Percentiles rank a stretch among this genome's conserved stretches.
phyloP scores from a whole-genome alignment of 345 rosid species.

The Acer negundo region DNA sequence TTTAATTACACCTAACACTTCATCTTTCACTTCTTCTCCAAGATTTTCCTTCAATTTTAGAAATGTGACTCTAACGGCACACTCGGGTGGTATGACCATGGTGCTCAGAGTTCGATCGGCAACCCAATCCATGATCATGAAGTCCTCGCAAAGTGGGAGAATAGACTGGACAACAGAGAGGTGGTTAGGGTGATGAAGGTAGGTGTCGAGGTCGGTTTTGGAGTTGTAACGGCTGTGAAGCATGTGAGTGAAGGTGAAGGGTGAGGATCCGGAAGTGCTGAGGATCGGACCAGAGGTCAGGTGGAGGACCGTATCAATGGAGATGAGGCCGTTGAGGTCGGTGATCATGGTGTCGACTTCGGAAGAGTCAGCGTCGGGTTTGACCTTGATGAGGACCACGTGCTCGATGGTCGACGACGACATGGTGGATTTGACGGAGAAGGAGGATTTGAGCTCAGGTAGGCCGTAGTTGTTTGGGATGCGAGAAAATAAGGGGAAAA shows the following conservation, averaged over 20 bases:
- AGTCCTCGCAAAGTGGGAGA: conserved; percentile 64
- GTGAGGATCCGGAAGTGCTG: conserved; percentile 39
- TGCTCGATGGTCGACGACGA: conserved; percentile 43
- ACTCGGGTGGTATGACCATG: no score
- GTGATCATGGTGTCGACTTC: conserved; percentile 55
- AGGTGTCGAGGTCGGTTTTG: conserved; percentile 53
- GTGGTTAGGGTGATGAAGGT: conserved; percentile 72
- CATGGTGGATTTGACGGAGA: conserved; percentile 32
- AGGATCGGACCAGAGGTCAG: conserved; percentile 59
- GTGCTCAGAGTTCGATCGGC: conserved; percentile 35
- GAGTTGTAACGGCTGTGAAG: conserved; percentile 85
- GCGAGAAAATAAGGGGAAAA: conserved; percentile 12
- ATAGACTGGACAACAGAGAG: conserved; percentile 55
- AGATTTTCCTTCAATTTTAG: conserved; percentile 60
- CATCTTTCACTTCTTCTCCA: conserved; percentile 45
- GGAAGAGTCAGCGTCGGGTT: conserved; percentile 43
- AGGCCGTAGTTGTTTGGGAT: conserved; percentile 19
- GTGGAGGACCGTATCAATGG: conserved; percentile 63
- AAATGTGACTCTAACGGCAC: background rate
- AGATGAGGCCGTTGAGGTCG: conserved; percentile 53
- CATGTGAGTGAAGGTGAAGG: conserved; percentile 68
- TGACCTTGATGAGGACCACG: conserved; percentile 56
- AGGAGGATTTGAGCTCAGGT: background rate
- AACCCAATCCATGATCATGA: conserved; percentile 86
- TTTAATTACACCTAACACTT: conserved; percentile 51